A percentile compares a stretch with the other conserved stretches of the same genome.
Evolutionary conservation across 208 protist genomes (phyloP).

Genomic region (Crithidia bombi): DNA sequence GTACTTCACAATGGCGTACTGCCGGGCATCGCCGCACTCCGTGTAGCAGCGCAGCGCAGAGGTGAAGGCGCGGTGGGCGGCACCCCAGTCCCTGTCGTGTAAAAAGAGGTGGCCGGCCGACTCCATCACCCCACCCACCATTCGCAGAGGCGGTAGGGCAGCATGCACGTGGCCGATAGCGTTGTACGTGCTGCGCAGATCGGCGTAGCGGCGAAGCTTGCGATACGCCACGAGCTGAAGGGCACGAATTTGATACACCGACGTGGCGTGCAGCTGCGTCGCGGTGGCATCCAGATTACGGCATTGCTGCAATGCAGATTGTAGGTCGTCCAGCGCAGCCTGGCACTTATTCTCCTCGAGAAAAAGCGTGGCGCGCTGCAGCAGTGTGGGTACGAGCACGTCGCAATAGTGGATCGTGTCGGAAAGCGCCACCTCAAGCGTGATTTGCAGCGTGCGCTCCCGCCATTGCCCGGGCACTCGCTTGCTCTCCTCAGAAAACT

Average conservation of each 20-base stretch:
- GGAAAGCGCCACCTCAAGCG: conserved; percentile 62
- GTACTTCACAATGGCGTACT: conserved; percentile 87
- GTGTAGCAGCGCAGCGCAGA: conserved; percentile 93
- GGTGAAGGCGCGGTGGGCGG: conserved; percentile 94
- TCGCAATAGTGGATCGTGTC: conserved; percentile 35
- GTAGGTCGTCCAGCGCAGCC: conserved; percentile 22
- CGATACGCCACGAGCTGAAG: conserved; percentile 29
- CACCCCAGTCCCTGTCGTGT: conserved; percentile 85
- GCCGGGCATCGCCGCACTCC: conserved; percentile 93
- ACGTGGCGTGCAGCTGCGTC: conserved; percentile 26
- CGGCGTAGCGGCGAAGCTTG: conserved; percentile 26
- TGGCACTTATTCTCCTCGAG: conserved; percentile 20
- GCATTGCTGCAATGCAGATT: conserved; percentile 23
- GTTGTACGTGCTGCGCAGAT: conserved; percentile 54
- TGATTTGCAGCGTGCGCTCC: conserved; percentile 63
- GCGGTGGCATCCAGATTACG: background rate
- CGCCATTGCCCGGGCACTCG: conserved; percentile 59
- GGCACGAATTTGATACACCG: conserved; percentile 15
- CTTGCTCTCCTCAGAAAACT: conserved; percentile 89
- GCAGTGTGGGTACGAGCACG: conserved; percentile 93
- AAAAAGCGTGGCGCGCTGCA: conserved; percentile 47
- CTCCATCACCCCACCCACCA: conserved; percentile 93
- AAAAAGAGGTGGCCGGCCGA: conserved; percentile 89
- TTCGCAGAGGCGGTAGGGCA: conserved; percentile 88
- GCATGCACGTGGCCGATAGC: conserved; percentile 36